These are phyloP conservation scores for Lactifluus rugatus DNA, from an alignment of 768 basidiomycete genomes.

Conservation along the genomic window DNA sequence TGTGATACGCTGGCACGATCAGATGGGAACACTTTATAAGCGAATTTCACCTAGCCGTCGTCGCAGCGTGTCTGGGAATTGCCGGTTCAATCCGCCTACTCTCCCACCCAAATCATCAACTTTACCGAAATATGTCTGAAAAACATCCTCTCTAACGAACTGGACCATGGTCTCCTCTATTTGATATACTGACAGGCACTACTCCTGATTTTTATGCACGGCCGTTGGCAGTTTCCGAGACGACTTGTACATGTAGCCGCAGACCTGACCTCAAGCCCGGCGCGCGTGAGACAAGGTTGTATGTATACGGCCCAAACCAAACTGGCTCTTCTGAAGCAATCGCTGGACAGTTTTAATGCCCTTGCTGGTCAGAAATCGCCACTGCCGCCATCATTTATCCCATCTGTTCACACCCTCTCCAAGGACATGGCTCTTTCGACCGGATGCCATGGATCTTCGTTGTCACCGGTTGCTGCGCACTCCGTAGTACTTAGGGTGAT, in stretches of 20 bases:
- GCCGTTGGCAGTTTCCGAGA: not conserved
- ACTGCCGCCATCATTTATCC: not conserved
- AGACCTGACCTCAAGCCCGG: too few species aligned
- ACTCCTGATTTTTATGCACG: not conserved
- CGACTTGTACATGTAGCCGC: not conserved
- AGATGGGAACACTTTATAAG: too few species aligned
- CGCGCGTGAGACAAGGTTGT: too few species aligned
- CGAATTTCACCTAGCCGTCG: too few species aligned
- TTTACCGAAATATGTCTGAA: too few species aligned
- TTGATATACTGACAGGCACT: not conserved
- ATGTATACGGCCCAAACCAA: not conserved
- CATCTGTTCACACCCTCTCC: slow-evolving; percentile 13
- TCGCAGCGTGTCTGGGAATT: too few species aligned
- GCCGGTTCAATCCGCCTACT: too few species aligned
- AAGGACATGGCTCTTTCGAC: not conserved
- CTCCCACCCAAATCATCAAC: too few species aligned
- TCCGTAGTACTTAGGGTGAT: not conserved
- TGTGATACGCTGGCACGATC: too few species aligned
- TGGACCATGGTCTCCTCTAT: not conserved
- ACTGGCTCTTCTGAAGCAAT: not conserved
- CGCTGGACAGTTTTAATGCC: not conserved
- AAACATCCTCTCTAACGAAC: too few species aligned
- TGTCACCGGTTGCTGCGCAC: not conserved
- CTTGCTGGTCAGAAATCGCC: not conserved
- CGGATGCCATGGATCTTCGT: not conserved